Evolutionary conservation across 1,284 basidiomycete species (phyloP), one percentile per base, ranked within the genome.

Genomic region (Polyporus tsugae): DNA sequence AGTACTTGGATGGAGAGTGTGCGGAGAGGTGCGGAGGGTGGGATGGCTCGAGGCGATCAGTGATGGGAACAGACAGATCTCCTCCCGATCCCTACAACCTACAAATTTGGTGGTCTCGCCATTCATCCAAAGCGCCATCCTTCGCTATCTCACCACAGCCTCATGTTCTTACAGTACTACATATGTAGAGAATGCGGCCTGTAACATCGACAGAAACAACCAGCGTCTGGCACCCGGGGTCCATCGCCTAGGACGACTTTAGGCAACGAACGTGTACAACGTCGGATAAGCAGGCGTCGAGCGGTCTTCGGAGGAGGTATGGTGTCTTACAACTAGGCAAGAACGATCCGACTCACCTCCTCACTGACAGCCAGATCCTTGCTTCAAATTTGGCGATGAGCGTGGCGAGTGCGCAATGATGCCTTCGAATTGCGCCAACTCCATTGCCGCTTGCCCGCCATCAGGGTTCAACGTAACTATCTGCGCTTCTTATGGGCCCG

Each of bases 361-460:
- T 25, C 44, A 46, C n/a, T 49, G 46, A 25, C 22, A 25, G 46
- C 22, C 9, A 49, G 52, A 63, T 63, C 36, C 15, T 33, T 13
- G 6, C 22, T n/a, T 22, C 49, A n/a, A 35, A 41, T 7, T 6
- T 13, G 57, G n/a, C 33, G 55, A 64, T 59, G 38, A 35, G 55
- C 63, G 42, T 58, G 19, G 19, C 15, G 10, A 5, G 49, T 41
- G 53, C 65, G 65, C 65, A 39, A 66, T 66, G 60, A 58, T 66
- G 42, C 19, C 9, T 19, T 1, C n/a, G 25, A 25, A 66, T 66
- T 62, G 65, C 65, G 65, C 36, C n/a, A 66, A 19, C 25, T 9
- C 38, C 19, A 39, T 11, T 44, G 17, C 22, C n/a, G 15, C 39
- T 4, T 44, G 42, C 63, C 6, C 62, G 55, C 39, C 41, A 25